Conservation (phyloP, 371 early-diverging fungal species). For the Mortierella sp. region DNA sequence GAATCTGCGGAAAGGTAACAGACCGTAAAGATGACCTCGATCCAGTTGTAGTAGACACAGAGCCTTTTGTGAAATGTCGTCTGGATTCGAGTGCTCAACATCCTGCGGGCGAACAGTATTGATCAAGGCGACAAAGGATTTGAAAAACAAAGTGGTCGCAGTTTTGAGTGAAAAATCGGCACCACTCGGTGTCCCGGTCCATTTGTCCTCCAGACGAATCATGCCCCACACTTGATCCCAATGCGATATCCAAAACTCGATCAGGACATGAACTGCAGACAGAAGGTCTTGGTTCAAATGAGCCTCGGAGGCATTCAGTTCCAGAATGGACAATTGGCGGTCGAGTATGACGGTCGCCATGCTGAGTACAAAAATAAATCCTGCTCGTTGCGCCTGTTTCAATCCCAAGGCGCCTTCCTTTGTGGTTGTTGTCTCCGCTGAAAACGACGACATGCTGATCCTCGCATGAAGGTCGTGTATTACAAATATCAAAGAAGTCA, state of each 20-base stretch:
- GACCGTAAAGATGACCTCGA: conserved; percentile 26
- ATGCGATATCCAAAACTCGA: conserved; percentile 48
- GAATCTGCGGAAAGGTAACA: conserved; percentile 49
- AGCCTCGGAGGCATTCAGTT: neutral
- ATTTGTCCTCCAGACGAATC: conserved; percentile 49
- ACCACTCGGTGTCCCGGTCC: conserved; percentile 17
- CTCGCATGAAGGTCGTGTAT: conserved; percentile 41
- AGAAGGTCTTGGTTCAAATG: conserved; percentile 21
- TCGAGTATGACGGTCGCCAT: conserved; percentile 22
- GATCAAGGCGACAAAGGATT: conserved; percentile 25
- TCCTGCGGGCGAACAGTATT: conserved; percentile 14
- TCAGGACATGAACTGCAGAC: conserved; percentile 20
- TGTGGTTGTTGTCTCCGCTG: conserved; percentile 26
- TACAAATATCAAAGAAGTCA: conserved; percentile 27
- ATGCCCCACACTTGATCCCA: conserved; percentile 54
- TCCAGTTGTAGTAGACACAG: conserved; percentile 26
- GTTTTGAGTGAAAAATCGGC: conserved; percentile 24
- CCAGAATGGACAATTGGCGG: conserved; percentile 17
- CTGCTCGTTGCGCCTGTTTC: conserved; percentile 40
- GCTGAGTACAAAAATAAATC: conserved; percentile 31
- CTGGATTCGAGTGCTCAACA: conserved; percentile 4
- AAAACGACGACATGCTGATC: conserved; percentile 17
- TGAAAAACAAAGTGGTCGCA: conserved; percentile 36
- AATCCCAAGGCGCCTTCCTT: conserved; percentile 27
- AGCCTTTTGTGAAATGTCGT: conserved; percentile 25